phyloP scores from a whole-genome alignment of 805 yeast genomes.

The Scheffersomyces coipomensis region DNA sequence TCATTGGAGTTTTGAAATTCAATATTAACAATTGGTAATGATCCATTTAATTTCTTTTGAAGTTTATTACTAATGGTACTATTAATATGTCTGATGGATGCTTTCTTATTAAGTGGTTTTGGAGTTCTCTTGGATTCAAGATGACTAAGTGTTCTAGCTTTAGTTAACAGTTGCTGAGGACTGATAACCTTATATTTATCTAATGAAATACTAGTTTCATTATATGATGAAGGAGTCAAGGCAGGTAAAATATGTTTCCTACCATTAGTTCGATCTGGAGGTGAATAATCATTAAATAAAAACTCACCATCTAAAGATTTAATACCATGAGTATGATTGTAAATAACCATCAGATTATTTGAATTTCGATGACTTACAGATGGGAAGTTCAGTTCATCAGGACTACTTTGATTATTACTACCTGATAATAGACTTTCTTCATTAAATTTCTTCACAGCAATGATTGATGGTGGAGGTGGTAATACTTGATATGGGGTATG shows the following conservation, averaged over 20 bases:
- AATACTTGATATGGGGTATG: constrained; percentile 44
- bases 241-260: background rate
- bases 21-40: constrained; percentile 37
- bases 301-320: background rate
- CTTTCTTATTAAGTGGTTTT: background rate
- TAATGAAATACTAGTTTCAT: background rate
- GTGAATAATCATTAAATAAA: background rate
- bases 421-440: background rate
- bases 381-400: background rate
- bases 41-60: constrained; percentile 9
- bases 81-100: background rate
- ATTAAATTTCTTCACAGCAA: constrained; percentile 9
- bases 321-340: background rate
- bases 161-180: background rate
- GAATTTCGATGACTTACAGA: background rate
- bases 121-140: background rate
- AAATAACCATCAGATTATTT: background rate
- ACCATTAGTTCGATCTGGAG: background rate
- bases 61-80: background rate
- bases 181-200: background rate
- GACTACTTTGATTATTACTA: background rate
- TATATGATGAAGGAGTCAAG: background rate
- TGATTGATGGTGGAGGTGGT: constrained; percentile 28
- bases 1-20: constrained; percentile 46
- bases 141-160: background rate